Conservation (phyloP, 2,329 filamentous ascomycete genomes). For the Ascochyta pisi region DNA sequence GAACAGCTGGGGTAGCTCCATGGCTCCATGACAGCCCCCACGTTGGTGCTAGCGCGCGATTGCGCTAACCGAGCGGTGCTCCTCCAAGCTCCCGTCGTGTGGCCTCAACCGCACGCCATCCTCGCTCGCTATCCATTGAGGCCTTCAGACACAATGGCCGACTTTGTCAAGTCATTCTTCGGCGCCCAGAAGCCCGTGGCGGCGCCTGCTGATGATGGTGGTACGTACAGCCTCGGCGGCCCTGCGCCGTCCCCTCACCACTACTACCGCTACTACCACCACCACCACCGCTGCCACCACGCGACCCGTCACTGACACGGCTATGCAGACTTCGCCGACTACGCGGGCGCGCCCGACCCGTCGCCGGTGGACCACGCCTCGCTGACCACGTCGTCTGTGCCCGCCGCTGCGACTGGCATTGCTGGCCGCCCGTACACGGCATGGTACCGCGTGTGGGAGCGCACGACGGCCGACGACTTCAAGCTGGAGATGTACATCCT, state of each 20-base stretch:
- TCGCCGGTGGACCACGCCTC: conserved; percentile 57
- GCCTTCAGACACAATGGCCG: conserved; percentile 49
- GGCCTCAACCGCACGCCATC: conserved; percentile 21
- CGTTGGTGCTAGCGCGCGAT: conserved; percentile 32
- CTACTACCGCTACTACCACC: neutral
- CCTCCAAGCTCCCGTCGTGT: conserved; percentile 24
- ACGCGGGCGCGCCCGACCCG: conserved; percentile 78
- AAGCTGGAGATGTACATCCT: conserved; percentile 84
- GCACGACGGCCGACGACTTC: conserved; percentile 83
- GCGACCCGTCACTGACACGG: conserved; percentile 10
- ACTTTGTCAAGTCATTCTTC: conserved; percentile 71
- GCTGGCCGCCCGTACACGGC: conserved; percentile 74
- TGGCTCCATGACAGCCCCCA: conserved; percentile 25
- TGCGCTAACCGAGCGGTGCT: conserved; percentile 26
- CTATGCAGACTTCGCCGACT: conserved; percentile 86
- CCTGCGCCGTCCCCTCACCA: conserved; percentile 15
- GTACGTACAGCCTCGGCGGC: conserved; percentile 55
- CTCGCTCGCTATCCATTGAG: conserved; percentile 23
- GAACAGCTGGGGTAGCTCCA: conserved; percentile 18
- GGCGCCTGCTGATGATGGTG: conserved; percentile 70
- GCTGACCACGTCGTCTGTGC: conserved; percentile 44
- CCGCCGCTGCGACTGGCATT: conserved; percentile 50
- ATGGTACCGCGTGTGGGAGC: conserved; percentile 98
- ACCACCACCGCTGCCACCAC: conserved; percentile 1
- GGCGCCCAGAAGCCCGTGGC: conserved; percentile 69